phyloP scores from a whole-genome alignment of 2,329 filamentous ascomycete species.

The Pseudogymnoascus sp. region DNA sequence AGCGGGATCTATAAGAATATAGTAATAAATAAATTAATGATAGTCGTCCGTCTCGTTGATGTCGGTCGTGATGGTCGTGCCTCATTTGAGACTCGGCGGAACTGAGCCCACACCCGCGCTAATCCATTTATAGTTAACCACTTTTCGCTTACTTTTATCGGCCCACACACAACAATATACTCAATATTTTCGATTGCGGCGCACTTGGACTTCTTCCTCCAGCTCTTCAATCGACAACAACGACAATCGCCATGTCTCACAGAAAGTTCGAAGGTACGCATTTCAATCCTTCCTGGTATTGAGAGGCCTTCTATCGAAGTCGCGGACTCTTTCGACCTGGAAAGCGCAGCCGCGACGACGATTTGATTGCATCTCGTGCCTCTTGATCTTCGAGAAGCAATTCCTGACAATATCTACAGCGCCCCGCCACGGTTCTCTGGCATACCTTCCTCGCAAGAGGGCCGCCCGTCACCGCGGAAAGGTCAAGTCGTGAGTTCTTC shows the following conservation, averaged over 20 bases:
- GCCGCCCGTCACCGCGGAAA: slow-evolving; percentile 90
- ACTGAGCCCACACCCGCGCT: background rate
- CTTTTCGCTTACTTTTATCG: slow-evolving; percentile 9
- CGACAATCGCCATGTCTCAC: slow-evolving; percentile 13
- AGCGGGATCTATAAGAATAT: background rate
- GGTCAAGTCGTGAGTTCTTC: slow-evolving; percentile 82
- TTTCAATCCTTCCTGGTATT: background rate
- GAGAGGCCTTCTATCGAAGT: background rate
- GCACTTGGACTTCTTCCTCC: slow-evolving; percentile 8
- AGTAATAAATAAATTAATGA: background rate
- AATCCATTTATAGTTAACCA: background rate
- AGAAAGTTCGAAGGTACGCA: slow-evolving; percentile 24
- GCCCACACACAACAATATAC: slow-evolving; percentile 10
- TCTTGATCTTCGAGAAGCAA: background rate
- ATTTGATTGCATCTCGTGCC: slow-evolving; percentile 1
- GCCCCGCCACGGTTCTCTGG: slow-evolving; percentile 90
- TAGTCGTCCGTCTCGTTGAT: background rate
- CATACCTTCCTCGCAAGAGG: slow-evolving; percentile 83
- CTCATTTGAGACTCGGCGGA: background rate
- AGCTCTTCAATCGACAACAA: slow-evolving; percentile 10
- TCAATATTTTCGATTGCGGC: slow-evolving; percentile 11
- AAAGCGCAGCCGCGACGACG: slow-evolving; percentile 8
- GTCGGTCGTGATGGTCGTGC: background rate
- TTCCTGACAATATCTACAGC: slow-evolving; percentile 45
- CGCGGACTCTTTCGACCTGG: slow-evolving; percentile 5